Conservation (phyloP, 2,329 filamentous ascomycete species). For the Elsinoe perseae region DNA sequence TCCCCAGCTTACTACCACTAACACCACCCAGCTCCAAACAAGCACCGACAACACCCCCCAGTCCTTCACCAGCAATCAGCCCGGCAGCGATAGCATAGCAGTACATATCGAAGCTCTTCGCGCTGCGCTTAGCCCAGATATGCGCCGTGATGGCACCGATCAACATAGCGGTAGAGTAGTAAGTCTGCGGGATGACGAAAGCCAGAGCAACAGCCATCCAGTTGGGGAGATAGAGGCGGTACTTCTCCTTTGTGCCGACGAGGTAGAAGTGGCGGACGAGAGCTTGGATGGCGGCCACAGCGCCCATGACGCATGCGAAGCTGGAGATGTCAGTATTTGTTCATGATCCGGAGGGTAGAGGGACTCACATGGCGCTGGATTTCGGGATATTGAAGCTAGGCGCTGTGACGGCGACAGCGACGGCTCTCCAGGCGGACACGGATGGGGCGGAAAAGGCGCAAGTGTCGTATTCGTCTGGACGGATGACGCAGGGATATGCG, state of each 20-base stretch:
- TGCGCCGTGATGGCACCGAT: constrained; percentile 45
- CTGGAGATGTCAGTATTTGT: not conserved
- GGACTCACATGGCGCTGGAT: constrained; percentile 36
- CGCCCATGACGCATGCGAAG: constrained; percentile 44
- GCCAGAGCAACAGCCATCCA: constrained; percentile 51
- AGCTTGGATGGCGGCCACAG: constrained; percentile 41
- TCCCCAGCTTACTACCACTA: constrained; percentile 33
- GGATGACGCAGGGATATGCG: constrained; percentile 56
- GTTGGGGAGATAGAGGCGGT: constrained; percentile 48
- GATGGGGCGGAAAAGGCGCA: constrained; percentile 56
- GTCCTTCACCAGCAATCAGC: constrained; percentile 53
- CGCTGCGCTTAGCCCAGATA: constrained; percentile 46
- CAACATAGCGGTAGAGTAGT: constrained; percentile 49
- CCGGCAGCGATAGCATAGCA: constrained; percentile 51
- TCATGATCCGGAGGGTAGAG: no score
- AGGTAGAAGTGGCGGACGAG: constrained; percentile 45
- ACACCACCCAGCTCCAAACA: constrained; percentile 36
- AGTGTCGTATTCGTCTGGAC: constrained; percentile 35
- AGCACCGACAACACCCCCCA: constrained; percentile 52
- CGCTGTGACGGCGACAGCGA: constrained; percentile 52
- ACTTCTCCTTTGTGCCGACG: constrained; percentile 43
- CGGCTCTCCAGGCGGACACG: constrained; percentile 56
- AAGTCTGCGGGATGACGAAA: constrained; percentile 48
- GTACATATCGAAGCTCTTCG: constrained; percentile 42
- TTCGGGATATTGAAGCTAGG: constrained; percentile 46